Percentiles rank a stretch among this genome's conserved stretches.
Conservation (phyloP, 2,329 filamentous ascomycete genomes). For the Dactylellina sp. region DNA sequence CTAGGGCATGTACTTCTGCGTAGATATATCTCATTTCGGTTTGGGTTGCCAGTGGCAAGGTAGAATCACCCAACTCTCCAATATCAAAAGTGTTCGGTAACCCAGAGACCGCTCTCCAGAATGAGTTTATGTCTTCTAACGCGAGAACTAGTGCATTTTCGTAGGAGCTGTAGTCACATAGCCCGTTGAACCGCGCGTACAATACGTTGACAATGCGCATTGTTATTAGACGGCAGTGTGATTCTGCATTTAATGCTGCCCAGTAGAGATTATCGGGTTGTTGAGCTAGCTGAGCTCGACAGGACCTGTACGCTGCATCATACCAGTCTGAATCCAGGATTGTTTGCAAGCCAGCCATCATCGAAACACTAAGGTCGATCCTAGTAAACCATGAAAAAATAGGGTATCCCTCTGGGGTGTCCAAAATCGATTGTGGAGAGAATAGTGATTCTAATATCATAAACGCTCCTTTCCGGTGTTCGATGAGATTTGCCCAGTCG, state of each 20-base stretch:
- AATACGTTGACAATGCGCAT: constrained; percentile 84
- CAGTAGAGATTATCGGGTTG: constrained; percentile 74
- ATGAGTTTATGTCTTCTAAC: constrained; percentile 63
- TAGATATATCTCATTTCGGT: constrained; percentile 39
- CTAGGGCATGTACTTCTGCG: constrained; percentile 46
- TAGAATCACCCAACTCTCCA: constrained; percentile 68
- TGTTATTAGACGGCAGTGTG: constrained; percentile 77
- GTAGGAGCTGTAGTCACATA: constrained; percentile 67
- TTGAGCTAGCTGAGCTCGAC: constrained; percentile 70
- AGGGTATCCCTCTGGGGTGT: constrained; percentile 77
- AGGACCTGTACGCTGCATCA: constrained; percentile 72
- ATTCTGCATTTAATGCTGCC: constrained; percentile 75
- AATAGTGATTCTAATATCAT: constrained; percentile 82
- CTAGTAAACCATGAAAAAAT: constrained; percentile 89
- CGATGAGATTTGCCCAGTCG: constrained; percentile 93
- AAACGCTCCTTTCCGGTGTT: constrained; percentile 89
- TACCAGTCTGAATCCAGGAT: constrained; percentile 84
- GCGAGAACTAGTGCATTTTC: constrained; percentile 76
- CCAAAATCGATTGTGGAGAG: constrained; percentile 78
- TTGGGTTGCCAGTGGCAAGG: not conserved
- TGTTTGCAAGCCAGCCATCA: constrained; percentile 82
- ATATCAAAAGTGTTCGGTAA: constrained; percentile 73
- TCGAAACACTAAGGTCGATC: constrained; percentile 85
- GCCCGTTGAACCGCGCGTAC: constrained; percentile 74
- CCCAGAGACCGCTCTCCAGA: constrained; percentile 61